Conservation (phyloP, 805 yeast species). For the Wickerhamomyces xylosicus region DNA sequence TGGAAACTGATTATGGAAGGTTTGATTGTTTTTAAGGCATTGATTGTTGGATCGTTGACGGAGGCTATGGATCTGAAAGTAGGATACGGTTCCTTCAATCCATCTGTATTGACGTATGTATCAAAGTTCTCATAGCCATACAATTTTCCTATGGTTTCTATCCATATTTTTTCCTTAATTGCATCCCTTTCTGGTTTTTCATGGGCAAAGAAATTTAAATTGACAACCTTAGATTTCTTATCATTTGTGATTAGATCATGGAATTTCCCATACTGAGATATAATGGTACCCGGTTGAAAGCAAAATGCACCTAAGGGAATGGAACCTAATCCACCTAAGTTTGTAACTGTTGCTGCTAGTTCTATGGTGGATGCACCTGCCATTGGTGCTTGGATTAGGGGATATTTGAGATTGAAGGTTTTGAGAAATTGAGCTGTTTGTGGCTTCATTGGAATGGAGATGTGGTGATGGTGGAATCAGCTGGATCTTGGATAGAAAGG, state of each 20-base stretch:
- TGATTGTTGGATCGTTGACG: conserved; percentile 7
- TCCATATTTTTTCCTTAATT: conserved; percentile 15
- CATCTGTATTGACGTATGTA: too few species aligned
- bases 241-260: conserved; percentile 4
- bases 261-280: conserved; percentile 7
- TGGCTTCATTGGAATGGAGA: too few species aligned
- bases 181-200: conserved; percentile 15
- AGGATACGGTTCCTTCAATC: conserved; percentile 7
- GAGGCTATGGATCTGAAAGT: conserved; percentile 9
- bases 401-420: conserved; percentile 25
- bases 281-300: conserved; percentile 8
- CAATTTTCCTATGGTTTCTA: conserved; percentile 7
- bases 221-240: conserved; percentile 18
- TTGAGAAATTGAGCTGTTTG: conserved; percentile 9
- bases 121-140: conserved; percentile 1
- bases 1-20: conserved; percentile 44
- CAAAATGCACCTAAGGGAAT: conserved; percentile 19
- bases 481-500: too few species aligned
- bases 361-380: conserved; percentile 40
- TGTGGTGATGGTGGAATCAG: too few species aligned
- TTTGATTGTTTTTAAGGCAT: conserved; percentile 10
- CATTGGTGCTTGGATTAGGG: conserved; percentile 50
- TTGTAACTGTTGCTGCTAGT: conserved; percentile 32
- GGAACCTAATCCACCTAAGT: conserved; percentile 42
- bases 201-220: conserved; percentile 39